A percentile compares a stretch with the other conserved stretches of the same genome.
These are phyloP conservation scores for Stagonosporopsis rhizophila DNA, from an alignment of 2,329 filamentous ascomycete genomes.

Conservation along the genomic window DNA sequence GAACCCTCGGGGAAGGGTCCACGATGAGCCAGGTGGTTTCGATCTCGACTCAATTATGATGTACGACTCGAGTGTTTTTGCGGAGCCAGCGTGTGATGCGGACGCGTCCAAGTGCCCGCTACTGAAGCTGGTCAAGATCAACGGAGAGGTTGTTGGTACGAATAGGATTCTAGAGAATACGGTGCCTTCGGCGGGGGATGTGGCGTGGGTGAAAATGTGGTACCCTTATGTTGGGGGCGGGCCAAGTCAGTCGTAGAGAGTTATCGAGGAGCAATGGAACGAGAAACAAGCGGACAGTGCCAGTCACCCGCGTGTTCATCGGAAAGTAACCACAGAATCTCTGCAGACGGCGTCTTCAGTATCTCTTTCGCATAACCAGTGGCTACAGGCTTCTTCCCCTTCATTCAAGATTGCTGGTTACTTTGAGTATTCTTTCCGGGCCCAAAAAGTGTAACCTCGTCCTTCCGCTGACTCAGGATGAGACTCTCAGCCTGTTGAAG, in stretches of 20 bases:
- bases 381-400: no score
- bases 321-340: no score
- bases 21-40: constrained; percentile 8
- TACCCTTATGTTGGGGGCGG: background rate
- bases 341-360: no score
- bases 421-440: no score
- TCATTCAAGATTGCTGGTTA: no score
- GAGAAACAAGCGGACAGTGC: no score
- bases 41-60: constrained; percentile 17
- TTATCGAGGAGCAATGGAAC: background rate
- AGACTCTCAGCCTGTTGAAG: no score
- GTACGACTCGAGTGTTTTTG: background rate
- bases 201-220: constrained; percentile 9
- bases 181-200: background rate
- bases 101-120: background rate
- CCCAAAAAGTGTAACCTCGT: no score
- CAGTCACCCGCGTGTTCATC: no score
- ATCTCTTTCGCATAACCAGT: no score
- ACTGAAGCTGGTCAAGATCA: background rate
- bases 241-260: background rate
- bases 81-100: background rate
- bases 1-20: background rate
- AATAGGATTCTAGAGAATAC: background rate
- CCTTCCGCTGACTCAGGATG: no score
- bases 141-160: no score